Percentiles rank a stretch among this genome's conserved stretches.
phyloP scores from a whole-genome alignment of 2,329 filamentous ascomycete genomes.

The Cyphellophora attinorum region DNA sequence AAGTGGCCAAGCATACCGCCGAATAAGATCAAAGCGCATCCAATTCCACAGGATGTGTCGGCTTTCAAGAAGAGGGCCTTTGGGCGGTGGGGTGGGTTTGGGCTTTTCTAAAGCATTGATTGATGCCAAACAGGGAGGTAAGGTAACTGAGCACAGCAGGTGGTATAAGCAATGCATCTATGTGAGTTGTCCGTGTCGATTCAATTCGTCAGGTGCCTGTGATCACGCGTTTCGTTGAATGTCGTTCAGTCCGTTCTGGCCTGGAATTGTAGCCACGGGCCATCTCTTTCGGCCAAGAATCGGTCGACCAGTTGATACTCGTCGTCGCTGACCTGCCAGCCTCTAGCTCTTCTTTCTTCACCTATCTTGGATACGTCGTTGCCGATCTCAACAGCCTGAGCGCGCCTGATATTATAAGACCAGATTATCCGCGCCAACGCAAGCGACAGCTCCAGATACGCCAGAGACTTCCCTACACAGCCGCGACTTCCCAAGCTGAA shows the following conservation, averaged over 20 bases:
- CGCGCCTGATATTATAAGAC: slow-evolving; percentile 2
- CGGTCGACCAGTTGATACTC: slow-evolving; percentile 4
- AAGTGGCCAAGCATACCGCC: background rate
- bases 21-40: background rate
- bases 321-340: background rate
- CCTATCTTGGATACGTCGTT: no score
- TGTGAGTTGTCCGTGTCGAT: no score
- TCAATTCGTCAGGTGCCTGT: no score
- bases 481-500: slow-evolving; percentile 33
- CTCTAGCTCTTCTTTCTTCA: background rate
- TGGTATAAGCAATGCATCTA: no score
- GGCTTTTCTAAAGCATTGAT: no score
- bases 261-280: slow-evolving; percentile 1
- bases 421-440: slow-evolving; percentile 29
- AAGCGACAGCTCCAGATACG: slow-evolving; percentile 32
- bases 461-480: slow-evolving; percentile 34
- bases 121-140: no score
- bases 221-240: no score
- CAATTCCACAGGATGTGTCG: no score
- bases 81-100: no score
- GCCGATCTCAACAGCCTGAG: background rate
- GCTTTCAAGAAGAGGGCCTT: no score
- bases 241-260: no score
- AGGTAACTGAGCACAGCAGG: no score
- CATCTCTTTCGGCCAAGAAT: slow-evolving; percentile 2